A percentile compares a stretch with the other conserved stretches of the same genome.
These are phyloP conservation scores for Capillidium heterosporum DNA, from an alignment of 371 early-diverging fungal species.

Conservation along the genomic window DNA sequence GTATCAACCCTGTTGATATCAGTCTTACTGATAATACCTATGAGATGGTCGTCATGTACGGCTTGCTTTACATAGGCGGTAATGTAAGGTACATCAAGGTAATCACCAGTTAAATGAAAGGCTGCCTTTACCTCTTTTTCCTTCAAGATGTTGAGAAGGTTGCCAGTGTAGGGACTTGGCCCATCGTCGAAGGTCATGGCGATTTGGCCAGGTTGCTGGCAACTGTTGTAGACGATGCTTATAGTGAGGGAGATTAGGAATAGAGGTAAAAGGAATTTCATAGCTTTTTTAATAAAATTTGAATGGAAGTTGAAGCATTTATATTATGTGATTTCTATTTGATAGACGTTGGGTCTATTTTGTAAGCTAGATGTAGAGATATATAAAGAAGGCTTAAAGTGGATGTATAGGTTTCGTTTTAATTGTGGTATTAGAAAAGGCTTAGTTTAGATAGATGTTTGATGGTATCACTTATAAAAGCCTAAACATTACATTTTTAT, in stretches of 20 bases:
- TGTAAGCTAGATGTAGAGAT: too few relatives aligned
- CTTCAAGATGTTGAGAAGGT: neutral
- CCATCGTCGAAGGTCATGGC: conserved; percentile 4
- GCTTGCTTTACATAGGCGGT: conserved; percentile 5
- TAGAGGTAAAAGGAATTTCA: too few relatives aligned
- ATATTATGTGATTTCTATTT: too few relatives aligned
- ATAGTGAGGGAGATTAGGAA: neutral
- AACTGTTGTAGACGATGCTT: neutral
- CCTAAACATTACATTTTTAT: too few relatives aligned
- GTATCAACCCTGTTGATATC: neutral
- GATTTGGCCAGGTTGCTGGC: neutral
- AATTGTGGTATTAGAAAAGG: too few relatives aligned
- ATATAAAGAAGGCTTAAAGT: too few relatives aligned
- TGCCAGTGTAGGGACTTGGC: conserved; percentile 4
- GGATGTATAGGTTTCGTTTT: too few relatives aligned
- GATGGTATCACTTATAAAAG: too few relatives aligned
- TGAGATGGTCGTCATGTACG: neutral
- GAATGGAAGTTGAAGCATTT: too few relatives aligned
- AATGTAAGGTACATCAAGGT: conserved; percentile 3
- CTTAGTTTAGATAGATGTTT: too few relatives aligned
- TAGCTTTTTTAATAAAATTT: too few relatives aligned
- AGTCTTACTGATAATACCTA: neutral
- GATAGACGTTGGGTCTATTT: too few relatives aligned
- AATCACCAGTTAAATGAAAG: conserved; percentile 2
- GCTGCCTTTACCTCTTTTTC: conserved; percentile 3